These are phyloP conservation scores for Microascus cirrosus DNA, from an alignment of 2,329 filamentous ascomycete species.

Conservation along the genomic window DNA sequence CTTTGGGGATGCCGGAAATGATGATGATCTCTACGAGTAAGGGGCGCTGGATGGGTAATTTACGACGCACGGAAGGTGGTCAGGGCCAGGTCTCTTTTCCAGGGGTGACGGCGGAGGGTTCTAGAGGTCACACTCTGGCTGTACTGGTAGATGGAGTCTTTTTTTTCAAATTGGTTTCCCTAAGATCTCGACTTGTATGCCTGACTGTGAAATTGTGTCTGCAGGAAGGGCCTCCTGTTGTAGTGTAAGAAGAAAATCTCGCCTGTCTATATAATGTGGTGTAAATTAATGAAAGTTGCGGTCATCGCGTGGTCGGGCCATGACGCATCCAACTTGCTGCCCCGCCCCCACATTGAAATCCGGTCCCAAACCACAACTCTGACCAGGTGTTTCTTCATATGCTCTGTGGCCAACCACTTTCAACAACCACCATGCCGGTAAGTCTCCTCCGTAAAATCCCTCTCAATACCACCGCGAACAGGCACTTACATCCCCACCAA, in stretches of 20 bases:
- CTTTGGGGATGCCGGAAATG: conserved; percentile 81
- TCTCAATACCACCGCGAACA: background rate
- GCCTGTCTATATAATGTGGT: background rate
- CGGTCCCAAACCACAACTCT: background rate
- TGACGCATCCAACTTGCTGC: background rate
- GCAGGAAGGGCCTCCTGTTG: background rate
- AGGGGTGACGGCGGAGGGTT: background rate
- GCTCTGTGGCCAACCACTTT: background rate
- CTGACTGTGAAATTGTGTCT: background rate
- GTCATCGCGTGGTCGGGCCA: background rate
- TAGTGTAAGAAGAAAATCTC: background rate
- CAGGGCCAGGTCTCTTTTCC: background rate
- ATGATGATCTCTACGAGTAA: conserved; percentile 85
- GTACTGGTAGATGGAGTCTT: conserved; percentile 1
- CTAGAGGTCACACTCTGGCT: background rate
- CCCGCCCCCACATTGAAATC: conserved; percentile 3
- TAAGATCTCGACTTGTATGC: background rate
- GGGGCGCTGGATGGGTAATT: background rate
- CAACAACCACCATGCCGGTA: conserved; percentile 1
- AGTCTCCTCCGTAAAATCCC: background rate
- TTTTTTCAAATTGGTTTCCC: background rate
- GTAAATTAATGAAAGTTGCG: background rate
- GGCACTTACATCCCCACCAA: conserved; percentile 15
- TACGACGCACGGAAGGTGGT: background rate
- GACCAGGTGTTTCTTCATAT: background rate